Base-by-base conservation (phyloP, 495 filamentous ascomycete species). In the Penicillium alfredii region DNA sequence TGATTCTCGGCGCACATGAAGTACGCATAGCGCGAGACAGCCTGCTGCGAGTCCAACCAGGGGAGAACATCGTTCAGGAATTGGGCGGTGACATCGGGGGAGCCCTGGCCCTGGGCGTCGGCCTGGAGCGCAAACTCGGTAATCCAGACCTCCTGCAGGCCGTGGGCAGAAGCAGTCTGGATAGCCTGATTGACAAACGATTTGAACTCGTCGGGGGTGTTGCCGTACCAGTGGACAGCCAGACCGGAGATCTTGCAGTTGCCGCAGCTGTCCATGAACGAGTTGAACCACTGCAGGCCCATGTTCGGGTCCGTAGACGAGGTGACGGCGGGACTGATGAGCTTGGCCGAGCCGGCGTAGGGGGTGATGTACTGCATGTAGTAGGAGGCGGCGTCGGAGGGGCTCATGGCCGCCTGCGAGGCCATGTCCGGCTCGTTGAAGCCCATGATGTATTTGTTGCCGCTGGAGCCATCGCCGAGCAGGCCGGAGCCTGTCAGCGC, bases 381-480 rank as follows among this genome's bases (percentile, higher is more conserved):
- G 33, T 53, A 69, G 5, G 33, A 34, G 26, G 80, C 87, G 20
- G 86, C 86, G 3, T 56, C 61, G 18, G 61, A 45, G 21, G 78
- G 69, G 21, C 60, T 53, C 61, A 93, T 68, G 68, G 80, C 76
- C 46, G 87, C 69, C 61, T 93, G 86, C 1, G 46, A 51, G 12
- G 45, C 2, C 30, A 71, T 67, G 48, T 95, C 88, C 29, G 86
- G 86, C 71, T 95, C 88, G 76, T 95, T 95, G 80, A 93, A 90
- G 45, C 74, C 69, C 44, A 95, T 63, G 42, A 95, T 68, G 56
- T 73, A 69, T 24, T 62, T 65, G 49, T 70, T 61, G 49, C 84
- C 84, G 16, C 56, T 53, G 33, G 68, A 44, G 25, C n/a, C n/a
- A n/a, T n/a, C n/a, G n/a, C n/a, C n/a, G n/a, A n/a, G n/a, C n/a